A percentile compares a stretch with the other conserved stretches of the same genome.
phyloP scores from a whole-genome alignment of 176 grass and related monocot genomes.

The Avena atlantica region DNA sequence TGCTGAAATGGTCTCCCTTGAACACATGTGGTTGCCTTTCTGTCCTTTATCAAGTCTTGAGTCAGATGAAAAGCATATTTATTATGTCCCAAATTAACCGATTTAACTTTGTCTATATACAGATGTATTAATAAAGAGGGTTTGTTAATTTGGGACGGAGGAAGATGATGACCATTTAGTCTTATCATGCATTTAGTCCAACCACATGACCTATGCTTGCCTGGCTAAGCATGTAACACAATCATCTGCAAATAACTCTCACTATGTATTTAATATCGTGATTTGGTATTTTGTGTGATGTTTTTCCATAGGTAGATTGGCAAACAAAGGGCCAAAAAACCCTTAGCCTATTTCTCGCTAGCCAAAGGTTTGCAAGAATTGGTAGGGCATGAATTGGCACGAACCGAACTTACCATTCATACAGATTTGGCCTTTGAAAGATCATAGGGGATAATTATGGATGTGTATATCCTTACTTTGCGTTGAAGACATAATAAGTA shows the following conservation, averaged over 20 bases:
- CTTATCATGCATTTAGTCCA: constrained; percentile 35
- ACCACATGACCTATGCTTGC: not conserved
- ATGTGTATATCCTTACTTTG: not conserved
- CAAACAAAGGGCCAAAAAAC: too few relatives aligned
- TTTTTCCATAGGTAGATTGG: not conserved
- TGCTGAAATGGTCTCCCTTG: not conserved
- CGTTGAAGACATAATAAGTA: not conserved
- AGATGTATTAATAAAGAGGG: too few relatives aligned
- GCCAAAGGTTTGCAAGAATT: too few relatives aligned
- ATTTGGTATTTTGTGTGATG: not conserved
- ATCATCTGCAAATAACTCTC: not conserved
- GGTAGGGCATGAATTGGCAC: not conserved
- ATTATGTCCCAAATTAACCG: too few relatives aligned
- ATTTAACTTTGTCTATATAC: too few relatives aligned
- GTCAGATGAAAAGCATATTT: not conserved
- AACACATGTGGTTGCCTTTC: not conserved
- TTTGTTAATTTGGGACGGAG: too few relatives aligned
- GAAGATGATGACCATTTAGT: not conserved
- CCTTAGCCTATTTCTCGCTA: too few relatives aligned
- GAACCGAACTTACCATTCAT: not conserved
- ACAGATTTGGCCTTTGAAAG: not conserved
- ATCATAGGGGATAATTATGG: too few relatives aligned
- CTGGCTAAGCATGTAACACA: not conserved
- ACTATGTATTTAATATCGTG: not conserved
- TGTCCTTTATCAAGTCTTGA: too few relatives aligned